Evolutionary conservation across 192 early-diverging fungal species (phyloP), one percentile per base, ranked within the genome.

Genomic region (Coemansia sp.): DNA sequence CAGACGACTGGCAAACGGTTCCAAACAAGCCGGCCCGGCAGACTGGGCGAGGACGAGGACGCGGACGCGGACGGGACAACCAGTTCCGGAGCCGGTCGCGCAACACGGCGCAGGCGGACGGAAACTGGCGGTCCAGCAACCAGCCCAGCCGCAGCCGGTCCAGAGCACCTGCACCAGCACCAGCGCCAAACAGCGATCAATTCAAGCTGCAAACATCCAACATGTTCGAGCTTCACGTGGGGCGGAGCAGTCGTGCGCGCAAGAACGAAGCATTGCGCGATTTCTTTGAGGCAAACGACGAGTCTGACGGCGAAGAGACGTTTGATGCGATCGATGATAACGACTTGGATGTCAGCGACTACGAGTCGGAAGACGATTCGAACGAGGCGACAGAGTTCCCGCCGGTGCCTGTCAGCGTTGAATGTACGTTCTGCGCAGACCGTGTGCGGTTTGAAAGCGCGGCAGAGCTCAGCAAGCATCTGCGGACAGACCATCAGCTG

Each of bases 401-500:
- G 23, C 73, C 82, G 3, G 65, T 74, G 55, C 73, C 77, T n/a
- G 35, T 91, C 11, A 61, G 84, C 56, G 79, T 93, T 58, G 71
- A 69, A 24, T 95, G 93, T 65, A 84, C 91, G 15, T 84, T 93
- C 69, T 73, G 84, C 47, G 60, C 83, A 35, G 57, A 59, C 3
- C 43, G 62, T 15, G 64, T 53, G 52, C 69, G 61, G 35, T 79
- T 90, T 14, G 82, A 69, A 21, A 84, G 89, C 65, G 88, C 90
- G 19, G 86, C 79, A 4, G 84, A 85, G 12, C 65, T 92, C 8
- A 83, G 86, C 14, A 66, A 71, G 0, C 93, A 95, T 69, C 60
- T 95, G 58, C 83, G 85, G 43, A 69, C 81, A 14, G 79, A 61
- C 5, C 93, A 95, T 73, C 43, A 81, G 11, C 22, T 92, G 29